Conservation (phyloP, 2,329 filamentous ascomycete genomes). For the Periconia macrospinosa region DNA sequence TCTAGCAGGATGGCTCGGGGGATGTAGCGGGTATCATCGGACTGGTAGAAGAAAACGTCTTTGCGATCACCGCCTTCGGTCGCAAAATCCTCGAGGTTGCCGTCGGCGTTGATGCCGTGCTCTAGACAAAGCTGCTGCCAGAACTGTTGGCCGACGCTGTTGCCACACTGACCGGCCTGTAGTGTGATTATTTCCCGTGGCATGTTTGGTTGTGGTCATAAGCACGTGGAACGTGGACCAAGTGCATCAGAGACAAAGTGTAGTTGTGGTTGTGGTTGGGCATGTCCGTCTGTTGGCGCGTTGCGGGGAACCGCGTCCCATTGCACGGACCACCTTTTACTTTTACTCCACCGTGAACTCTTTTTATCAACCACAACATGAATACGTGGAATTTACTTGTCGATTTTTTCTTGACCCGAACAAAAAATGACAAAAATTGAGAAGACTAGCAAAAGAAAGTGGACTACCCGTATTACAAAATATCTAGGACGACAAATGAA, state of each 20-base stretch:
- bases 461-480: too few relatives aligned
- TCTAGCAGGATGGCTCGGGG: conserved; percentile 94
- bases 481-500: too few relatives aligned
- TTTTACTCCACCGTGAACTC: too few relatives aligned
- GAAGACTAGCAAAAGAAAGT: too few relatives aligned
- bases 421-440: too few relatives aligned
- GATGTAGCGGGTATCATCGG: conserved; percentile 97
- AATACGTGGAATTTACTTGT: too few relatives aligned
- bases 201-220: conserved; percentile 5
- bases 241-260: neutral
- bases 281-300: conserved; percentile 32
- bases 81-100: conserved; percentile 95
- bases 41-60: conserved; percentile 99
- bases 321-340: conserved; percentile 9
- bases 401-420: too few relatives aligned
- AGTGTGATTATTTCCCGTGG: conserved; percentile 97
- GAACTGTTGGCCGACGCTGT: conserved; percentile 97
- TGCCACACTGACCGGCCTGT: conserved; percentile 98
- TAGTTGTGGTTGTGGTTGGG: neutral
- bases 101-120: conserved; percentile 96
- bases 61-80: conserved; percentile 97
- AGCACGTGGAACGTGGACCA: conserved; percentile 5
- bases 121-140: conserved; percentile 99
- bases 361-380: too few relatives aligned
- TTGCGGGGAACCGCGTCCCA: conserved; percentile 33